Percentiles rank a stretch among this genome's conserved stretches.
Evolutionary conservation across 805 yeast genomes (phyloP).

Genomic region (Teunomyces kruisii): DNA sequence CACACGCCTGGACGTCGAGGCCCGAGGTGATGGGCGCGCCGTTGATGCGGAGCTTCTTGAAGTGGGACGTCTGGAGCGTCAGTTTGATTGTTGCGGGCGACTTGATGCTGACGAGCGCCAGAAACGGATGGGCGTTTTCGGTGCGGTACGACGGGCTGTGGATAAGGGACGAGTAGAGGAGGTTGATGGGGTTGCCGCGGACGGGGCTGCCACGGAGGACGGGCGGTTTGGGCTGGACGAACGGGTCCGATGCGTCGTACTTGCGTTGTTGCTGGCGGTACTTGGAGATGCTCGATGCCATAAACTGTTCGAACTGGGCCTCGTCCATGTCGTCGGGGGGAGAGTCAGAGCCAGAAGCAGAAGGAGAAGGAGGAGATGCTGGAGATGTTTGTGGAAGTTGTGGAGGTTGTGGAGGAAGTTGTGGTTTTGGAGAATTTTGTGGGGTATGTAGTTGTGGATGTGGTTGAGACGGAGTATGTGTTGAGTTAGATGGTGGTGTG

Average conservation of each 20-base stretch:
- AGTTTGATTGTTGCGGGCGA: conserved; percentile 39
- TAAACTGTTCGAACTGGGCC: conserved; percentile 33
- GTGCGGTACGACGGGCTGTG: not conserved
- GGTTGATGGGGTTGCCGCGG: conserved; percentile 22
- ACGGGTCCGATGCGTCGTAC: conserved; percentile 9
- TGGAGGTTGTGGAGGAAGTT: not conserved
- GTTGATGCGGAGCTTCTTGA: conserved; percentile 42
- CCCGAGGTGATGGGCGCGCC: conserved; percentile 34
- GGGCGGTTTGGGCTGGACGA: too few relatives aligned
- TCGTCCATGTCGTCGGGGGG: not conserved
- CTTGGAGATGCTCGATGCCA: conserved; percentile 30
- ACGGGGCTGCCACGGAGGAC: too few relatives aligned
- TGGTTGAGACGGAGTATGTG: not conserved
- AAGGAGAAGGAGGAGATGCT: too few relatives aligned
- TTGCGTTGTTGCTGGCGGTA: conserved; percentile 29
- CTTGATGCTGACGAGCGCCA: conserved; percentile 21
- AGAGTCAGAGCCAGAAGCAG: too few relatives aligned
- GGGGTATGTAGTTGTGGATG: not conserved
- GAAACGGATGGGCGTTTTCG: conserved; percentile 13
- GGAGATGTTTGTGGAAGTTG: conserved; percentile 1
- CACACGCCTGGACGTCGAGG: not conserved
- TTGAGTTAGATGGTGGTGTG: too few relatives aligned
- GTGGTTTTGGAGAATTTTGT: too few relatives aligned
- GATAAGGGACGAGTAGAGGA: conserved; percentile 25
- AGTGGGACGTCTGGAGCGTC: conserved; percentile 37